Base-by-base conservation (phyloP, 1,284 basidiomycete species). In the Singerocomus rubriflavus region DNA sequence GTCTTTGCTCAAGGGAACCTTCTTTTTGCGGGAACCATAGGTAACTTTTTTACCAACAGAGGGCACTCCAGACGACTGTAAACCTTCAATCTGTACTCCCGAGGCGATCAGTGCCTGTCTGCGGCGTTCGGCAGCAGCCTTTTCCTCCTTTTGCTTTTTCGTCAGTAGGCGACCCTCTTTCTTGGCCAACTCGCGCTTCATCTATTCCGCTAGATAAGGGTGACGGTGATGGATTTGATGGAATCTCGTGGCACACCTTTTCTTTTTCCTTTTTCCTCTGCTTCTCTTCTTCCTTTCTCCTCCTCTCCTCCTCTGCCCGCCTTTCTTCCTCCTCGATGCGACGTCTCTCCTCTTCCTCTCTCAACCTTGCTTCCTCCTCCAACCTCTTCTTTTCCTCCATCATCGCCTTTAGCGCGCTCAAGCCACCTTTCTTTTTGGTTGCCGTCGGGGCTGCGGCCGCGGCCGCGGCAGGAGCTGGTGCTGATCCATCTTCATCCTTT, bases 61-160 rank as follows among this genome's bases (percentile, higher is more conserved):
- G 5, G 70, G 76, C 50, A 70, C 72, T 44, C 72, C 78, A 25
- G 75, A 72, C 32, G 73, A 62, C 50, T 88, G 70, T 47, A 98
- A 75, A 52, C 91, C 97, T 58, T 95, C 94, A 55, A 99, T 88
- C 61, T 89, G 86, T 50, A 93, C 89, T 43, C 94, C 94, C 29
- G 91, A 91, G 21, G 87, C 84, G 45, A 99, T 78, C 51, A 99
- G 80, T 4, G 96, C 96, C 70, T 96, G 84, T 70, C 88, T 91
- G 50, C 95, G 84, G 33, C 92, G 83, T 69, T 98, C 95, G 8
- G 94, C 95, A 53, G 88, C 89, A 14, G 90, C 89, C 60, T 83
- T 88, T 68, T 98, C 95, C 63, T 93, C 91, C 73, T 95, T 98
- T 70, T 99, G 95, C 72, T 97, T 98, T 67, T 94, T 92, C 6